Percentiles rank a stretch among this genome's conserved stretches.
phyloP scores from a whole-genome alignment of 2,329 filamentous ascomycete species.

The Grosmannia clavigera region DNA sequence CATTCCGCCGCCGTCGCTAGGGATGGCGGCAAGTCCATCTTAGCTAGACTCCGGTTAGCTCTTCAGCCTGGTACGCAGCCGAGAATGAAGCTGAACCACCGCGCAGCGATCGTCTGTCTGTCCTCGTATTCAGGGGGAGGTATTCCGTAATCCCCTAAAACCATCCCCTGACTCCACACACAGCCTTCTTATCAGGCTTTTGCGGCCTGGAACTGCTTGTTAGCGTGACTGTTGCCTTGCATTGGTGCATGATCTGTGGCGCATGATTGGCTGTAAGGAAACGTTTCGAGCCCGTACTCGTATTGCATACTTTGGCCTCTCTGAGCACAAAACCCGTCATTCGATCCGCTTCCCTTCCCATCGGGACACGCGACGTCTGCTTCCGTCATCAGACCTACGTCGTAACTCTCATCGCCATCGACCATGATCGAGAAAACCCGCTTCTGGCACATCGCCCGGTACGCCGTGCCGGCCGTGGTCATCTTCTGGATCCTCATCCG shows the following conservation, averaged over 20 bases:
- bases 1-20: background rate
- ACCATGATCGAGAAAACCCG: conserved; percentile 17
- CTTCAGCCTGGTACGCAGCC: background rate
- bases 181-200: background rate
- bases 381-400: background rate
- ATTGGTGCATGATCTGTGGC: background rate
- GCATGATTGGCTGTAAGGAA: background rate
- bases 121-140: background rate
- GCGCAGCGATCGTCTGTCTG: background rate
- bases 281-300: background rate
- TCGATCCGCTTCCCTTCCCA: background rate
- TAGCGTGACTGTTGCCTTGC: background rate
- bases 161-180: background rate
- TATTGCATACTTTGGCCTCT: background rate
- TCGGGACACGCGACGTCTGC: background rate
- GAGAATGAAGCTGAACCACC: background rate
- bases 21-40: background rate
- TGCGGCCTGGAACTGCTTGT: too few relatives aligned
- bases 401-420: background rate
- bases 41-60: background rate
- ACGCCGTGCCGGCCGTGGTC: conserved; percentile 13
- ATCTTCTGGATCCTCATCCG: conserved; percentile 16
- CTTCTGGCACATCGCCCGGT: conserved; percentile 16
- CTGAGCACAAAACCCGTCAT: background rate
- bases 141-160: background rate